Base-by-base conservation (phyloP, 345 rosid genomes). In the Erucastrum elatum region DNA sequence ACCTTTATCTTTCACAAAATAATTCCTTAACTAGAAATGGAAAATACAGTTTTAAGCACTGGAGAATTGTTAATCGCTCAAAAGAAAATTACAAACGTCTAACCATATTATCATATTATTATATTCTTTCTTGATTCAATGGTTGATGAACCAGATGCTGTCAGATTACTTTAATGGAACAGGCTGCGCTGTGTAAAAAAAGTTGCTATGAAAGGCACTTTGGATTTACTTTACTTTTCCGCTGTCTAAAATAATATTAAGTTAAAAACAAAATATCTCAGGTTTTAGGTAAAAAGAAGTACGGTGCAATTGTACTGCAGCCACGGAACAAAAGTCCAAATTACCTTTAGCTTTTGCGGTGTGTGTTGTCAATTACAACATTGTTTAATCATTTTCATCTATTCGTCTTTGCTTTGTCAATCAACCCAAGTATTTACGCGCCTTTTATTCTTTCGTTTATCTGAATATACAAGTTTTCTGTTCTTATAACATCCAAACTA, bases 291-390 rank as follows among this genome's bases (percentile, higher is more conserved):
- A 70, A 77, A 70, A 55, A 34, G 65, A 79, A 37, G 82, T 80
- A 74, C 82, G 75, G 82, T 80, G 71, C 71, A 63, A 74, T 53
- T 64, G 79, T 80, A 80, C 82, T 74, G 39, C 39, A n/a, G 60
- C 71, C 78, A 80, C 79, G 63, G 79, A 80, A 80, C 61, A 80
- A 53, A 69, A 55, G 8, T 74, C 79, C 61, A 74, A 68, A 67
- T 49, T 4, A 67, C 37, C 31, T 79, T 59, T 46, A 21, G 68
- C 64, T 79, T 33, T 59, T 66, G 7, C 10, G n/a, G 56, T 59
- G 53, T 62, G 27, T 70, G 51, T 61, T 67, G 62, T 61, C 77
- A 11, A 41, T 41, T 41, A 41, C 13, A 10, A 17, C 56, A 46
- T 39, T 25, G 12, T 64, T 31, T 69, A 8, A 10, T 63, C 35